Conservation (phyloP, 2,329 filamentous ascomycete species). For the Boeremia lycopersici region DNA sequence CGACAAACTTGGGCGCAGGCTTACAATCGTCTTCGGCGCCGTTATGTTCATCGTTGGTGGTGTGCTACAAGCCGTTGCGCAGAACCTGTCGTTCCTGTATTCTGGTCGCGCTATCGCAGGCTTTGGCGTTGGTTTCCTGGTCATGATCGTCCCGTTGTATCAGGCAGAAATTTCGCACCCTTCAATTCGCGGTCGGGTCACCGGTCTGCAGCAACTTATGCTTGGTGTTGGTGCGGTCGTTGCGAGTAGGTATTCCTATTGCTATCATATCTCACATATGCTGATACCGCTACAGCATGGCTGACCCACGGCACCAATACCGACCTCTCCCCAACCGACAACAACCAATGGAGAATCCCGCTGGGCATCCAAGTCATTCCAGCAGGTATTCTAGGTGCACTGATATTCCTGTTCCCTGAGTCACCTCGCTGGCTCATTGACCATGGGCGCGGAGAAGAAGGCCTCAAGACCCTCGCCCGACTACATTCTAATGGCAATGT, state of each 20-base stretch:
- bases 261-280: too few species aligned
- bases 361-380: slow-evolving; percentile 74
- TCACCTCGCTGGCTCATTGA: slow-evolving; percentile 73
- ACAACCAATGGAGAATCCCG: slow-evolving; percentile 65
- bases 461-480: slow-evolving; percentile 68
- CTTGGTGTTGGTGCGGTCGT: too few species aligned
- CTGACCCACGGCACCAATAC: slow-evolving; percentile 58
- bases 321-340: slow-evolving; percentile 54
- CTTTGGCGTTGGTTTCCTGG: slow-evolving; percentile 56
- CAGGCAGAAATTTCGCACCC: slow-evolving; percentile 81
- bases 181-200: slow-evolving; percentile 68
- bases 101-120: slow-evolving; percentile 71
- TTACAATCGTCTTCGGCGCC: too few species aligned
- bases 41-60: too few species aligned
- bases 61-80: too few species aligned
- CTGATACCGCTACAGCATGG: too few species aligned
- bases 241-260: too few species aligned
- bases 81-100: slow-evolving; percentile 63
- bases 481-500: slow-evolving; percentile 73
- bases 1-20: neutral
- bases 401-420: slow-evolving; percentile 77
- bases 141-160: slow-evolving; percentile 69
- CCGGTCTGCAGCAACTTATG: neutral
- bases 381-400: slow-evolving; percentile 59
- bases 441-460: slow-evolving; percentile 68